These are phyloP conservation scores for Pelargonium cotyledonis DNA, from an alignment of 441 rosid genomes.

Conservation along the genomic window DNA sequence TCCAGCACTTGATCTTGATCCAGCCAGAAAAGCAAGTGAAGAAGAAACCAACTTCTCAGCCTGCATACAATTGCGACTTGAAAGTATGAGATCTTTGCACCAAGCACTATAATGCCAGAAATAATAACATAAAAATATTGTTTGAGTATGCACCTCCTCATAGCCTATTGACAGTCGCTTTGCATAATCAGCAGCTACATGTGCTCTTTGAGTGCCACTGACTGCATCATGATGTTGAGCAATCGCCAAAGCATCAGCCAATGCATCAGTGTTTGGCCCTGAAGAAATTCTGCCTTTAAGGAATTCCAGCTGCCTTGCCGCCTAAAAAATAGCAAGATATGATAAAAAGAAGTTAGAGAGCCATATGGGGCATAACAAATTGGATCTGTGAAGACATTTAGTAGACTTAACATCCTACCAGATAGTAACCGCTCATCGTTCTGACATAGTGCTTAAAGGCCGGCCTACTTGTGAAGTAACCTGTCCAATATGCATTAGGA, in stretches of 20 bases:
- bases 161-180: slow-evolving; percentile 88
- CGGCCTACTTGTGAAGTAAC: slow-evolving; percentile 92
- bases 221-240: slow-evolving; percentile 99
- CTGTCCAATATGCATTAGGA: slow-evolving; percentile 94
- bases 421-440: slow-evolving; percentile 82
- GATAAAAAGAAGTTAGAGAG: slow-evolving; percentile 18
- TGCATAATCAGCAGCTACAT: slow-evolving; percentile 93
- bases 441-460: slow-evolving; percentile 90
- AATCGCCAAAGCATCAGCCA: slow-evolving; percentile 91
- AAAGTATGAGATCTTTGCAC: slow-evolving; percentile 1
- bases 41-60: slow-evolving; percentile 79
- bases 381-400: not conserved
- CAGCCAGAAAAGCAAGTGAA: slow-evolving; percentile 69
- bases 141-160: slow-evolving; percentile 45
- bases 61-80: slow-evolving; percentile 35
- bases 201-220: slow-evolving; percentile 86
- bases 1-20: slow-evolving; percentile 30
- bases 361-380: slow-evolving; percentile 7
- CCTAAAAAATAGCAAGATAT: slow-evolving; percentile 34
- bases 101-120: not conserved
- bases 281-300: slow-evolving; percentile 60
- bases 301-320: slow-evolving; percentile 91
- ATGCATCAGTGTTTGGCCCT: slow-evolving; percentile 70
- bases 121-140: not conserved
- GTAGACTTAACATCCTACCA: slow-evolving; percentile 64